Evolutionary conservation across 2,329 filamentous ascomycete genomes (phyloP).

Genomic region (Septoria petroselini): DNA sequence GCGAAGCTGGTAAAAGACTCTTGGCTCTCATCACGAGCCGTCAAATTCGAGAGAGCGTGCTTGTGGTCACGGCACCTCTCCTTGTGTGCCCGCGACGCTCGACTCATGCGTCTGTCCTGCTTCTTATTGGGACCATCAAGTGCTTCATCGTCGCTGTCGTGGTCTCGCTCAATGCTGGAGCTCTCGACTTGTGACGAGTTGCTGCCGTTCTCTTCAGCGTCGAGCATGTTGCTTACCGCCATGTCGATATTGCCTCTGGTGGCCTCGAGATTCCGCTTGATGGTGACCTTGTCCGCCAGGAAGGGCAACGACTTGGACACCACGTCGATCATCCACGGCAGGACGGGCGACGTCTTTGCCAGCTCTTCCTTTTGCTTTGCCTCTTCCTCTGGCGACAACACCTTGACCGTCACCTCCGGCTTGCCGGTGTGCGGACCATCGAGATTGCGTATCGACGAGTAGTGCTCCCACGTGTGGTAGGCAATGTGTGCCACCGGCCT

Average conservation of each 20-base stretch:
- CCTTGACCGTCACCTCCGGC: conserved; percentile 47
- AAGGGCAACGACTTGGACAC: conserved; percentile 53
- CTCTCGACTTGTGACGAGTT: conserved; percentile 45
- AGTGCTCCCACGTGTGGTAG: conserved; percentile 60
- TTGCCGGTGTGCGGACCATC: conserved; percentile 57
- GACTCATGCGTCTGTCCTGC: conserved; percentile 47
- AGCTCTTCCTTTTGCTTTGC: conserved; percentile 39
- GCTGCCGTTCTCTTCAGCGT: conserved; percentile 46
- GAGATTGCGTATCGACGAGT: conserved; percentile 62
- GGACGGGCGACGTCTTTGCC: conserved; percentile 43
- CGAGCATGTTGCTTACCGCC: conserved; percentile 53
- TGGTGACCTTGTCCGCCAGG: conserved; percentile 49
- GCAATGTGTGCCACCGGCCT: conserved; percentile 48
- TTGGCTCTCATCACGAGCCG: conserved; percentile 35
- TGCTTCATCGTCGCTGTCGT: conserved; percentile 51
- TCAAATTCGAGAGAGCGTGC: conserved; percentile 35
- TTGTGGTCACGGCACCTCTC: conserved; percentile 29
- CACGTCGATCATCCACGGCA: conserved; percentile 56
- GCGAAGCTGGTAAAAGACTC: conserved; percentile 37
- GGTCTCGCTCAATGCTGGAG: conserved; percentile 52
- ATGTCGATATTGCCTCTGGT: conserved; percentile 54
- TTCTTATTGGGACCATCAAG: conserved; percentile 53
- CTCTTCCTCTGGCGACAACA: conserved; percentile 43
- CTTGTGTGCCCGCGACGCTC: conserved; percentile 41
- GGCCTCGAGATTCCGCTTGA: conserved; percentile 53